Evolutionary conservation across 2,329 filamentous ascomycete species (phyloP).

Genomic region (Scytalidium lignicola): DNA sequence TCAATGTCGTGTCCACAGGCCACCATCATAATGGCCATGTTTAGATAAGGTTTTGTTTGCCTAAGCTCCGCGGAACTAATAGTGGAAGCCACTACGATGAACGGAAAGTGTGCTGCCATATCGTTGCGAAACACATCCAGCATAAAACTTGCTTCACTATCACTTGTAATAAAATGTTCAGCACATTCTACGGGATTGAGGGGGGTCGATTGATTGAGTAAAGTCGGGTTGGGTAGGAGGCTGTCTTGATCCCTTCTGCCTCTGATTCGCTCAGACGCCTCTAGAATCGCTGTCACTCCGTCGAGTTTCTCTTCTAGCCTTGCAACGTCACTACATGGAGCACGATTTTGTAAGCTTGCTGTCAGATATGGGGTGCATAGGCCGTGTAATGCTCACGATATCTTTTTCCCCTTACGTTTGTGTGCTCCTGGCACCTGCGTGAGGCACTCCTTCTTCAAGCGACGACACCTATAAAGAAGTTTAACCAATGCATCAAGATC

Average conservation of each 20-base stretch:
- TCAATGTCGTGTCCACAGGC: conserved; percentile 8
- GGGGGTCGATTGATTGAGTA: background rate
- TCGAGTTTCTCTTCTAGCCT: background rate
- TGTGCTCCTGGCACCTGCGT: background rate
- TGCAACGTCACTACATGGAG: background rate
- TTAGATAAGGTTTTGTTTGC: conserved; percentile 13
- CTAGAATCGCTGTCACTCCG: background rate
- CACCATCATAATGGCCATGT: conserved; percentile 12
- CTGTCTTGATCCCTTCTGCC: background rate
- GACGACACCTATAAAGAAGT: background rate
- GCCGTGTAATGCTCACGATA: background rate
- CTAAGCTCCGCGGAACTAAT: conserved; percentile 10
- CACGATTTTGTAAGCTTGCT: background rate
- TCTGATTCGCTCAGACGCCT: background rate
- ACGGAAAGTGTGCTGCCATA: conserved; percentile 15
- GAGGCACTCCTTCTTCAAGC: background rate
- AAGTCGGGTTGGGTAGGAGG: background rate
- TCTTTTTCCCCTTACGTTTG: background rate
- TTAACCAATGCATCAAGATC: background rate
- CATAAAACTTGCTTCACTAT: background rate
- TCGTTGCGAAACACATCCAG: conserved; percentile 10
- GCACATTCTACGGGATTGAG: background rate
- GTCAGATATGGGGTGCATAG: background rate
- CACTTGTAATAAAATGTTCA: background rate
- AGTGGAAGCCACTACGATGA: conserved; percentile 10